Conservation (phyloP, 495 filamentous ascomycete genomes). For the Oidiodendron maius region DNA sequence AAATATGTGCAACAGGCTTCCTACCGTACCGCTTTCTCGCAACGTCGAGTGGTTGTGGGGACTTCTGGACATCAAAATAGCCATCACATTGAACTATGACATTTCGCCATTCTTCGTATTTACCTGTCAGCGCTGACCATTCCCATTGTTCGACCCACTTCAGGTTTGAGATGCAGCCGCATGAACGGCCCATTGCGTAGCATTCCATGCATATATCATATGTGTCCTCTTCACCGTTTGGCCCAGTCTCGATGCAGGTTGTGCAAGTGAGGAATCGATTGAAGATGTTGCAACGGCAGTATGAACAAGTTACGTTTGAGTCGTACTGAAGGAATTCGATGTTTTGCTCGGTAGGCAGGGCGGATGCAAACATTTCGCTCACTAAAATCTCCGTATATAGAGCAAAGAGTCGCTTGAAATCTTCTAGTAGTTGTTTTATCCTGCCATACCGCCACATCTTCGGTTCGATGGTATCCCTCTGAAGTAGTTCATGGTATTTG, state of each 20-base stretch:
- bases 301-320: constrained; percentile 88
- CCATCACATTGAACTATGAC: constrained; percentile 65
- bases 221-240: constrained; percentile 60
- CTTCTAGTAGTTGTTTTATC: constrained; percentile 60
- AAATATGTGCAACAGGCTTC: constrained; percentile 81
- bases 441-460: constrained; percentile 42
- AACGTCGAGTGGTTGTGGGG: constrained; percentile 56
- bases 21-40: constrained; percentile 56
- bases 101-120: constrained; percentile 75
- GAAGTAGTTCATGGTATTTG: constrained; percentile 66
- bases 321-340: constrained; percentile 73
- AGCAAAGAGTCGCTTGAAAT: constrained; percentile 72
- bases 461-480: constrained; percentile 30
- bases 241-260: constrained; percentile 52
- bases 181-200: constrained; percentile 89
- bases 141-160: constrained; percentile 90
- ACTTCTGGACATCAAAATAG: constrained; percentile 43
- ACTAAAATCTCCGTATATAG: constrained; percentile 73
- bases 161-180: constrained; percentile 74
- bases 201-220: constrained; percentile 98
- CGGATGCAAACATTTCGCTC: constrained; percentile 73
- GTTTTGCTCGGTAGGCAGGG: constrained; percentile 51
- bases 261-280: constrained; percentile 93
- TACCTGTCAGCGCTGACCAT: constrained; percentile 70
- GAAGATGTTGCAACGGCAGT: constrained; percentile 94